These are phyloP conservation scores for Pythium periplocum DNA, from an alignment of 352 stramenopile species.

Conservation along the genomic window DNA sequence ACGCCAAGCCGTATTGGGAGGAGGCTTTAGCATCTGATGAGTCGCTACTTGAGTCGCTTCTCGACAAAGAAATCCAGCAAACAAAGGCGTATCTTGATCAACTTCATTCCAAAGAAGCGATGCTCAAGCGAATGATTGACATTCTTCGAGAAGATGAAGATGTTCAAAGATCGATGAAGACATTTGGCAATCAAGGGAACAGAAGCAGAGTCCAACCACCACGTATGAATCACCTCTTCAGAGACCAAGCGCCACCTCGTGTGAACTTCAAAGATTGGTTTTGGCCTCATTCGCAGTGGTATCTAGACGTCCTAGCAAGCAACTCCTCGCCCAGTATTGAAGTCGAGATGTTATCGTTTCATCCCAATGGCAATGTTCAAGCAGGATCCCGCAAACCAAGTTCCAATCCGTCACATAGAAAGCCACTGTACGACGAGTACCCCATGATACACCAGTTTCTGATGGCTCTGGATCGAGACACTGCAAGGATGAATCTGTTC, in stretches of 20 bases:
- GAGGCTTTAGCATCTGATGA: too few species aligned
- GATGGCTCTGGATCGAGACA: constrained; percentile 11
- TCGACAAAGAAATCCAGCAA: neutral
- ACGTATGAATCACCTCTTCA: too few species aligned
- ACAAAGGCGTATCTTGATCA: neutral
- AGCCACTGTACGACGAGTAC: neutral
- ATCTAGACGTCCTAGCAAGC: neutral
- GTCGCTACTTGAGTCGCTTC: too few species aligned
- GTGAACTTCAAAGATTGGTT: constrained; percentile 17
- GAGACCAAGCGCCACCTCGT: neutral
- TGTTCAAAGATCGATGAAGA: neutral
- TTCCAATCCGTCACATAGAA: neutral
- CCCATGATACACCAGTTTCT: constrained; percentile 11
- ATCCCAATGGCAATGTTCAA: constrained; percentile 4
- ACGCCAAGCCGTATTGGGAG: too few species aligned
- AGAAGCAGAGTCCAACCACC: neutral
- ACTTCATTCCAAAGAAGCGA: neutral
- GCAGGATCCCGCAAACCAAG: neutral
- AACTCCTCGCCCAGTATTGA: constrained; percentile 1
- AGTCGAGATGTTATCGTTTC: constrained; percentile 18
- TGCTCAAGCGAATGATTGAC: neutral
- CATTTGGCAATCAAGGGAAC: neutral
- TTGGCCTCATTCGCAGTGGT: constrained; percentile 8
- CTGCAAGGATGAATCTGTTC: constrained; percentile 3
- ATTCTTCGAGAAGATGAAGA: too few species aligned